Percentiles rank a stretch among this genome's conserved stretches.
These are phyloP conservation scores for Gentiana straminea DNA, from an alignment of 257 asterid genomes.

Conservation along the genomic window DNA sequence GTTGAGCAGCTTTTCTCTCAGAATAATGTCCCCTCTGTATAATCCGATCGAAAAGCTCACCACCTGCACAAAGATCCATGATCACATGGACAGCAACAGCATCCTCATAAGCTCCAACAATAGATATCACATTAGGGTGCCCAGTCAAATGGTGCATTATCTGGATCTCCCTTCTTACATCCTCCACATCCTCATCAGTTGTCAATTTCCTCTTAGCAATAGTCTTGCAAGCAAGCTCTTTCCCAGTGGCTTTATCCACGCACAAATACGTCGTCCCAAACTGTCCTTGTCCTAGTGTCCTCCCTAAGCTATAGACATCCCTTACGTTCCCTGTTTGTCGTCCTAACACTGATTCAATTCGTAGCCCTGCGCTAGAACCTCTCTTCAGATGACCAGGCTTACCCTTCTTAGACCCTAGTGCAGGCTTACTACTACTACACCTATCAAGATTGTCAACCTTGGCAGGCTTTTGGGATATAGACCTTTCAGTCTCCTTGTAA, in stretches of 20 bases:
- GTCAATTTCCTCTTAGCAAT: constrained; percentile 66
- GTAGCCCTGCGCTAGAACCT: constrained; percentile 55
- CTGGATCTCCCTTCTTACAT: constrained; percentile 82
- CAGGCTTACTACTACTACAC: constrained; percentile 11
- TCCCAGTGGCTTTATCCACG: constrained; percentile 40
- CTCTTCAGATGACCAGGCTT: constrained; percentile 32
- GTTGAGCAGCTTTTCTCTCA: constrained; percentile 86
- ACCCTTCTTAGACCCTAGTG: constrained; percentile 12
- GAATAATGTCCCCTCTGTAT: constrained; percentile 76
- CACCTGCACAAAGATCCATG: constrained; percentile 81
- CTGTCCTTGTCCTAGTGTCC: constrained; percentile 73
- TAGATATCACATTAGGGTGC: constrained; percentile 48
- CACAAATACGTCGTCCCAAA: constrained; percentile 76
- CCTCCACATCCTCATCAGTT: constrained; percentile 69
- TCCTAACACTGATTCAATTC: constrained; percentile 53
- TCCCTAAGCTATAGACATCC: constrained; percentile 53
- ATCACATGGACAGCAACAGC: constrained; percentile 72
- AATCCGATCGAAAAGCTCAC: constrained; percentile 84
- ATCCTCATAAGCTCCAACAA: constrained; percentile 77
- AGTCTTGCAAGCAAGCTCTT: constrained; percentile 69
- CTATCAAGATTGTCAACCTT: constrained; percentile 1
- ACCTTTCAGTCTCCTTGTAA: not conserved
- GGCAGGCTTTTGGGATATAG: constrained; percentile 6
- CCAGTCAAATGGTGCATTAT: constrained; percentile 88
- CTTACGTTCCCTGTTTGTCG: constrained; percentile 56